phyloP scores from a whole-genome alignment of 257 asterid species.

The Nicotiana otophora region DNA sequence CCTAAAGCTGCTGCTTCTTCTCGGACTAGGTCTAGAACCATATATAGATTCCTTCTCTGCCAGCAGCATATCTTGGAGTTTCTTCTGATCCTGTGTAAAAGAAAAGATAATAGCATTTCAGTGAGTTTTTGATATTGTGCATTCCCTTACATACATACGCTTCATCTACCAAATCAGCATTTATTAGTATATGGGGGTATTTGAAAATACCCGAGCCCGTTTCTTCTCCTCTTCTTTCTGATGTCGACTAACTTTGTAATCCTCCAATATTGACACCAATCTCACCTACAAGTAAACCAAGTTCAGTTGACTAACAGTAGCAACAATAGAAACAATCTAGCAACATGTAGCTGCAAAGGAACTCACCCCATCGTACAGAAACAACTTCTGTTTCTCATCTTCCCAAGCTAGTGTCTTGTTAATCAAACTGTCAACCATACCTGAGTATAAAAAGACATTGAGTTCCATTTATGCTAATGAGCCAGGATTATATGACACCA shows the following conservation, averaged over 20 bases:
- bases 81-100: conserved; percentile 73
- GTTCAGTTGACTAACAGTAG: background rate
- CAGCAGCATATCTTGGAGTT: conserved; percentile 72
- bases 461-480: conserved; percentile 13
- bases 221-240: conserved; percentile 82
- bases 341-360: conserved; percentile 12
- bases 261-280: conserved; percentile 78
- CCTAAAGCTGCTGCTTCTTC: conserved; percentile 72
- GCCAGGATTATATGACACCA: background rate
- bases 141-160: background rate
- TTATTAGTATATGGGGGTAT: background rate
- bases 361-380: conserved; percentile 90
- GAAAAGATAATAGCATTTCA: background rate
- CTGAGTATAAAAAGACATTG: conserved; percentile 37
- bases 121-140: background rate
- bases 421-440: conserved; percentile 68
- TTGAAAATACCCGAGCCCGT: conserved; percentile 61
- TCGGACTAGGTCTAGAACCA: conserved; percentile 92
- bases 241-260: conserved; percentile 67
- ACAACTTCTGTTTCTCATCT: conserved; percentile 65
- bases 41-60: conserved; percentile 78
- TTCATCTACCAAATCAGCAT: background rate
- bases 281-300: conserved; percentile 49
- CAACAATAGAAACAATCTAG: background rate
- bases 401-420: conserved; percentile 81